These are phyloP conservation scores for Phaeotremella skinneri DNA, from an alignment of 768 basidiomycete genomes.

Conservation along the genomic window DNA sequence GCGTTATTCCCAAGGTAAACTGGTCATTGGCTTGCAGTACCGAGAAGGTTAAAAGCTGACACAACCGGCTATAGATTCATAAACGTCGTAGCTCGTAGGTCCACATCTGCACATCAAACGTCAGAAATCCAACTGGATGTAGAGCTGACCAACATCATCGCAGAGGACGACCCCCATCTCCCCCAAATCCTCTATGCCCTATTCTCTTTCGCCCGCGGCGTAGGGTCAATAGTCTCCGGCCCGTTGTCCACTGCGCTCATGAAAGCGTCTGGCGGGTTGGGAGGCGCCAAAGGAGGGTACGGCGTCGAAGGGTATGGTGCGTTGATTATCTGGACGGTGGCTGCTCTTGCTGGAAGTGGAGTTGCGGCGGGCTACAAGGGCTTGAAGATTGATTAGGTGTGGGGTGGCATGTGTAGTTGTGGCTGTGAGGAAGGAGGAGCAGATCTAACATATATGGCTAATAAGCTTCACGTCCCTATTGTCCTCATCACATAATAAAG, in stretches of 20 bases:
- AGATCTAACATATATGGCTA: not conserved
- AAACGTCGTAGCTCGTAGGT: conserved; percentile 24
- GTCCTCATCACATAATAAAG: not conserved
- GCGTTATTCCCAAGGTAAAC: conserved; percentile 24
- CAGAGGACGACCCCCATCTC: conserved; percentile 29
- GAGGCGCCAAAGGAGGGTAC: conserved; percentile 25
- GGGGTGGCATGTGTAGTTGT: not conserved
- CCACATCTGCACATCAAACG: not conserved
- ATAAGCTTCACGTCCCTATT: no score
- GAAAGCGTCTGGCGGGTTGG: conserved; percentile 2
- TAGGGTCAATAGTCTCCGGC: conserved; percentile 28
- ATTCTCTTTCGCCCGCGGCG: conserved; percentile 28
- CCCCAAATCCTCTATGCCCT: conserved; percentile 30
- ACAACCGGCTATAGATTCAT: conserved; percentile 16
- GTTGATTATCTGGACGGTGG: conserved; percentile 30
- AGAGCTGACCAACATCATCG: not conserved
- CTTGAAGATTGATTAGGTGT: conserved; percentile 23
- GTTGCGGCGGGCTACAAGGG: conserved; percentile 31
- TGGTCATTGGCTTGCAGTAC: not conserved
- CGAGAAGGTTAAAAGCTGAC: conserved; percentile 5
- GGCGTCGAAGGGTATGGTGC: conserved; percentile 29
- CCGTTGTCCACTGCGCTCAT: conserved; percentile 28
- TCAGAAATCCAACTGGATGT: not conserved
- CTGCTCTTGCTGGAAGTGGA: conserved; percentile 21
- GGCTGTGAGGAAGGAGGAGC: not conserved